Conservation (phyloP, 2,329 filamentous ascomycete species). For the Ophiocordyceps polyrhachis-furcata region DNA sequence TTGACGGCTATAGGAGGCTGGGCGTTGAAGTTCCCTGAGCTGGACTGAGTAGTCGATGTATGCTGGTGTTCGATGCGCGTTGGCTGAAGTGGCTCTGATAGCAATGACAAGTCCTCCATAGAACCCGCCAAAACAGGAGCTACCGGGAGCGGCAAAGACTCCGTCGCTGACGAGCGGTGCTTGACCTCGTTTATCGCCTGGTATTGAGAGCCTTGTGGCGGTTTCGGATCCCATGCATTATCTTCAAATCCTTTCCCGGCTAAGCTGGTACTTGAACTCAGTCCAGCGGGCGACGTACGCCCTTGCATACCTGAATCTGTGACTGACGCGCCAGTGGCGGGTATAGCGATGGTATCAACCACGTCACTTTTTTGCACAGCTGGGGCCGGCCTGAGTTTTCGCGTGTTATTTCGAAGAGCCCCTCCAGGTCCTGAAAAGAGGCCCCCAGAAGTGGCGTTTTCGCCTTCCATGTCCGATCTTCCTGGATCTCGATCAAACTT, state of each 20-base stretch:
- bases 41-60: not conserved
- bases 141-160: conserved; percentile 1
- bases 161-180: conserved; percentile 8
- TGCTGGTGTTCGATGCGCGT: conserved; percentile 18
- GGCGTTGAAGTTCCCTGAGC: not conserved
- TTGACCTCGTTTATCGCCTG: conserved; percentile 5
- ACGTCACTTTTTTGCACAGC: conserved; percentile 71
- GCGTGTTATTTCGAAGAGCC: conserved; percentile 78
- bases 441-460: conserved; percentile 33
- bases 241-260: conserved; percentile 62
- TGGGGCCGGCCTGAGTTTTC: conserved; percentile 76
- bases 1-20: not conserved
- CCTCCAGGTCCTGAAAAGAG: conserved; percentile 92
- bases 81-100: conserved; percentile 33
- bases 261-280: conserved; percentile 3
- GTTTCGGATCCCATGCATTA: conserved; percentile 93
- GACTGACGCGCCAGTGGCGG: not conserved
- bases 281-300: conserved; percentile 1
- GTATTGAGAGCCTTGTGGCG: conserved; percentile 16
- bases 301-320: not conserved
- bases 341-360: conserved; percentile 1
- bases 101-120: conserved; percentile 37
- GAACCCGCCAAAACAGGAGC: conserved; percentile 28
- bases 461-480: conserved; percentile 32
- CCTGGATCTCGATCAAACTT: conserved; percentile 47